These are phyloP conservation scores for Trichoderma sp. DNA, from an alignment of 2,329 filamentous ascomycete species.

Conservation along the genomic window DNA sequence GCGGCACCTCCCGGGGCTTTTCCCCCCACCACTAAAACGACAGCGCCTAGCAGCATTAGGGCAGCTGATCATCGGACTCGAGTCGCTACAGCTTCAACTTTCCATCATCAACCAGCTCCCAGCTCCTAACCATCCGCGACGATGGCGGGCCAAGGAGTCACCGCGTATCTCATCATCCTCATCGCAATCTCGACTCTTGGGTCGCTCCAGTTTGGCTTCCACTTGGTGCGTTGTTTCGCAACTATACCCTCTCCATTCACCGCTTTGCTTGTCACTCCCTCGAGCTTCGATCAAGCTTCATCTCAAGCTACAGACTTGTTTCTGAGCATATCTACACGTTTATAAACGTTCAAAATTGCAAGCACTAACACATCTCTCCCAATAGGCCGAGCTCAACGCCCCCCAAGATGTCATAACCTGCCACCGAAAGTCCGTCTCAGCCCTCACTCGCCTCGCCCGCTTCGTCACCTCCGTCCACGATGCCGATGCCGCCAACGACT, in stretches of 20 bases:
- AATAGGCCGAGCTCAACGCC: conserved; percentile 83
- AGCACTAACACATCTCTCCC: not conserved
- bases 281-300: not conserved
- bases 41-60: not conserved
- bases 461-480: conserved; percentile 31
- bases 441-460: conserved; percentile 29
- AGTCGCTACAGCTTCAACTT: not conserved
- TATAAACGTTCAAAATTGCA: not conserved
- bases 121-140: conserved; percentile 13
- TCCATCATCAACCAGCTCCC: not conserved
- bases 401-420: conserved; percentile 93
- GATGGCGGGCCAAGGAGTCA: conserved; percentile 42
- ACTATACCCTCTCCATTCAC: not conserved
- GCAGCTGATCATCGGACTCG: conserved; percentile 1
- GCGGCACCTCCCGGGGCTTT: not conserved
- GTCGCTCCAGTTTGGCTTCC: conserved; percentile 91
- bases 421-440: conserved; percentile 52
- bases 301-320: not conserved
- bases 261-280: not conserved
- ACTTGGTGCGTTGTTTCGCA: conserved; percentile 60
- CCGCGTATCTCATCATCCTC: conserved; percentile 73
- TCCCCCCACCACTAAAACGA: not conserved
- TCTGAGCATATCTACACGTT: not conserved
- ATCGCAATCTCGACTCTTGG: conserved; percentile 77
- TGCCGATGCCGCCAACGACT: conserved; percentile 54